Evolutionary conservation across 306 rosid genomes (phyloP).

Genomic region (Cucurbita ficifolia): DNA sequence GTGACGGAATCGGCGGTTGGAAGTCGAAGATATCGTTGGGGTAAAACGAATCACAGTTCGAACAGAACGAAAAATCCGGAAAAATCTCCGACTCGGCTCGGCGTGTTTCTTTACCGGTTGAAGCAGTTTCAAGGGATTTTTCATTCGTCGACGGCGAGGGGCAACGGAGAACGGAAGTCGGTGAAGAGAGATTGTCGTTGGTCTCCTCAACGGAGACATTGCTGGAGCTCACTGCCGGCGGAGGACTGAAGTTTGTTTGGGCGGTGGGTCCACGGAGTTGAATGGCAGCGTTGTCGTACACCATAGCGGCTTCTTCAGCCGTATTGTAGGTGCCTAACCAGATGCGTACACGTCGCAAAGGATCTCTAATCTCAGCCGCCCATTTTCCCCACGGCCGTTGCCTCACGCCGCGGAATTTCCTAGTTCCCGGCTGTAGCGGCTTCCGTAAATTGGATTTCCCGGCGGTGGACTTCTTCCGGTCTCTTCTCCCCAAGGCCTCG

Average conservation of each 20-base stretch:
- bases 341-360: slow-evolving; percentile 61
- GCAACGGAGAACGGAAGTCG: slow-evolving; percentile 54
- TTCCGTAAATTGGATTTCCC: neutral
- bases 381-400: slow-evolving; percentile 99
- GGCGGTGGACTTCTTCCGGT: neutral
- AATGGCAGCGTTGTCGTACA: slow-evolving; percentile 87
- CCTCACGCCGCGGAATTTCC: slow-evolving; percentile 75
- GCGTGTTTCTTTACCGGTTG: slow-evolving; percentile 10
- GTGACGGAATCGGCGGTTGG: slow-evolving; percentile 18
- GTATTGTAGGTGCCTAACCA: slow-evolving; percentile 92
- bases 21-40: slow-evolving; percentile 38
- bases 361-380: slow-evolving; percentile 98
- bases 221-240: neutral
- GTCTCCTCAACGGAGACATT: slow-evolving; percentile 39
- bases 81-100: slow-evolving; percentile 16
- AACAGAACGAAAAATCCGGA: slow-evolving; percentile 15
- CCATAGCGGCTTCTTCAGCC: slow-evolving; percentile 91
- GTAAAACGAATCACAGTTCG: slow-evolving; percentile 21
- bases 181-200: slow-evolving; percentile 33
- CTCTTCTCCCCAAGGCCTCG: slow-evolving; percentile 17
- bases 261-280: slow-evolving; percentile 83
- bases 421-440: slow-evolving; percentile 10
- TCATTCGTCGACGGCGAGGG: slow-evolving; percentile 26
- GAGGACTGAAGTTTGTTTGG: slow-evolving; percentile 48
- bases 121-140: neutral